These are phyloP conservation scores for Penicillium italicum DNA, from an alignment of 2,329 filamentous ascomycete species.

Conservation along the genomic window DNA sequence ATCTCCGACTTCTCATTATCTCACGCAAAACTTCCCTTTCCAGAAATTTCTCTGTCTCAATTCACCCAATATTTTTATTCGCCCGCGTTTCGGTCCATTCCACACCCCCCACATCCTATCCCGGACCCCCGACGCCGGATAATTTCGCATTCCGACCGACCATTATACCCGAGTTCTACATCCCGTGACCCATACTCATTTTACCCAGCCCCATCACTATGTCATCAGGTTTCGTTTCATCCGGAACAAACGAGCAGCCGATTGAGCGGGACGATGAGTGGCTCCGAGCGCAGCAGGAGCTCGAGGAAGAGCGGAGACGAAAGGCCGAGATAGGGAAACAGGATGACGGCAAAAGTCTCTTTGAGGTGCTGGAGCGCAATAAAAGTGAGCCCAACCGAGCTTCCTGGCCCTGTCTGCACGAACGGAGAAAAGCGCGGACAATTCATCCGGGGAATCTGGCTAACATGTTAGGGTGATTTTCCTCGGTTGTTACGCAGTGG, in stretches of 20 bases:
- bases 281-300: conserved; percentile 42
- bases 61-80: not conserved
- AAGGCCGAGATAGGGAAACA: conserved; percentile 53
- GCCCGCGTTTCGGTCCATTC: conserved; percentile 3
- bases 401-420: not conserved
- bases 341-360: conserved; percentile 48
- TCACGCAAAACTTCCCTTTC: not conserved
- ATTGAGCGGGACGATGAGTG: conserved; percentile 44
- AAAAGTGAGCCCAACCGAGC: conserved; percentile 43
- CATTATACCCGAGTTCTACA: conserved; percentile 17
- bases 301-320: conserved; percentile 45
- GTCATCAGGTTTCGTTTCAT: conserved; percentile 47
- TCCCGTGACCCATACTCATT: not conserved
- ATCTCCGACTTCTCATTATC: not conserved
- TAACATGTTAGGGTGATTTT: conserved; percentile 42
- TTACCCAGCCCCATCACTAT: conserved; percentile 27
- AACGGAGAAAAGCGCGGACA: not conserved
- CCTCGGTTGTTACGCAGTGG: conserved; percentile 29
- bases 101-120: not conserved
- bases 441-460: conserved; percentile 16
- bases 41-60: not conserved
- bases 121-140: conserved; percentile 11
- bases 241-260: conserved; percentile 41
- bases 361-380: conserved; percentile 48
- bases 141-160: conserved; percentile 9